Percentiles rank a stretch among this genome's conserved stretches.
These are phyloP conservation scores for Aspergillus cavernicola DNA, from an alignment of 495 filamentous ascomycete species.

Conservation along the genomic window DNA sequence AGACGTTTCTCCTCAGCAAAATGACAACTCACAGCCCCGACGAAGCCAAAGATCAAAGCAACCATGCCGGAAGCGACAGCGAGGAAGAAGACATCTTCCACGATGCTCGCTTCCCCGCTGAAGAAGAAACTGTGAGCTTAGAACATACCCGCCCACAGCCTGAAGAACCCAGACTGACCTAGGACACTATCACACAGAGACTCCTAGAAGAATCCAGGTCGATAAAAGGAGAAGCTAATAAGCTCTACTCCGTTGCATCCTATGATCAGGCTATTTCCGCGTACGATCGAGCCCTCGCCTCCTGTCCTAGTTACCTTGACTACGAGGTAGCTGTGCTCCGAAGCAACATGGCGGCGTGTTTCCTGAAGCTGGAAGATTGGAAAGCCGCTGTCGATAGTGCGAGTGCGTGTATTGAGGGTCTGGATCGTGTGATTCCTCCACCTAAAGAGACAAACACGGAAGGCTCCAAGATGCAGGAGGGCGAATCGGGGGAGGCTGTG, in stretches of 20 bases:
- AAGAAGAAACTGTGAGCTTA: slow-evolving; percentile 68
- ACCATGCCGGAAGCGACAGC: slow-evolving; percentile 26
- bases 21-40: slow-evolving; percentile 10
- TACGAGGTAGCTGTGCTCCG: slow-evolving; percentile 85
- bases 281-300: slow-evolving; percentile 79
- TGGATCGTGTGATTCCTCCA: slow-evolving; percentile 58
- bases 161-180: slow-evolving; percentile 6
- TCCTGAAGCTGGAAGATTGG: slow-evolving; percentile 83
- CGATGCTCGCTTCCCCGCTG: slow-evolving; percentile 60
- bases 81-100: slow-evolving; percentile 45
- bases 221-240: slow-evolving; percentile 75
- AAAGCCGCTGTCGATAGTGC: slow-evolving; percentile 76
- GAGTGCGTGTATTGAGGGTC: slow-evolving; percentile 64
- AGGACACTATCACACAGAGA: slow-evolving; percentile 35
- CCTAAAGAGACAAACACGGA: slow-evolving; percentile 16
- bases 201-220: slow-evolving; percentile 69
- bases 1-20: no score
- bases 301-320: slow-evolving; percentile 83
- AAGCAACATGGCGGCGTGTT: slow-evolving; percentile 87
- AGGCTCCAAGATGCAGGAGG: slow-evolving; percentile 18
- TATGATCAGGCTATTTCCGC: slow-evolving; percentile 84
- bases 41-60: not conserved
- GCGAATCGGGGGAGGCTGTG: slow-evolving; percentile 30
- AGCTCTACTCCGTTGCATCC: slow-evolving; percentile 63
- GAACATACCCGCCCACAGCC: not conserved